These are phyloP conservation scores for Rutidosis leptorrhynchoides DNA, from an alignment of 129 eudicot species.

Conservation along the genomic window DNA sequence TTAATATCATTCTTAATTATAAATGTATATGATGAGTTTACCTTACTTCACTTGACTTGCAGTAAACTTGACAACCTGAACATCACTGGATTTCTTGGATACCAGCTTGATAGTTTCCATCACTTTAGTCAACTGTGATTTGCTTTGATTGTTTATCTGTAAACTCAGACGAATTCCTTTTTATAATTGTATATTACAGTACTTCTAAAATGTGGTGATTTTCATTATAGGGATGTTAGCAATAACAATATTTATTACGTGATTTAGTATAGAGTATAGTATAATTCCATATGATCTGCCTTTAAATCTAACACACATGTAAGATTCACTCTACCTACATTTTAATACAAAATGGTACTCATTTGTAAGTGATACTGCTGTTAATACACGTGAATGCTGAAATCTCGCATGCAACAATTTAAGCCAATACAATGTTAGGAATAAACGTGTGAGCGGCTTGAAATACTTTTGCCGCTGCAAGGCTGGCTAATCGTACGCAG, in stretches of 20 bases:
- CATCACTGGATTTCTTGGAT: constrained; percentile 68
- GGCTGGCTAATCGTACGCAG: too few relatives aligned
- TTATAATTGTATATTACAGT: neutral
- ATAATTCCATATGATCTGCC: constrained; percentile 73
- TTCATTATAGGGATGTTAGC: constrained; percentile 64
- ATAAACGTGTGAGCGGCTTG: too few relatives aligned
- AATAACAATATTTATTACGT: constrained; percentile 57
- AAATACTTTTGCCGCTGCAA: too few relatives aligned
- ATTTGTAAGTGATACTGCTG: constrained; percentile 8
- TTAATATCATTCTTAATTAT: too few relatives aligned
- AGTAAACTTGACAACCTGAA: constrained; percentile 65
- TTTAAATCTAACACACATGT: constrained; percentile 72
- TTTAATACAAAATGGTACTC: neutral
- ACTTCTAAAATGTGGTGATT: constrained; percentile 5
- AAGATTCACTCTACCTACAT: constrained; percentile 36
- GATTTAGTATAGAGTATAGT: too few relatives aligned
- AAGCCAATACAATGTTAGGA: constrained; percentile 45
- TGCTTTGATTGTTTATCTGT: constrained; percentile 14
- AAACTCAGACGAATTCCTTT: neutral
- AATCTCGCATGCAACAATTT: constrained; percentile 81
- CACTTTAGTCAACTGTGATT: constrained; percentile 75
- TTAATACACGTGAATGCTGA: constrained; percentile 36
- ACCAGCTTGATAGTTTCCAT: constrained; percentile 53
- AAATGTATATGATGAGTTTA: too few relatives aligned
- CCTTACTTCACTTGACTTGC: constrained; percentile 23